Conservation (phyloP, 2,329 filamentous ascomycete species). For the Metarhizium album region DNA sequence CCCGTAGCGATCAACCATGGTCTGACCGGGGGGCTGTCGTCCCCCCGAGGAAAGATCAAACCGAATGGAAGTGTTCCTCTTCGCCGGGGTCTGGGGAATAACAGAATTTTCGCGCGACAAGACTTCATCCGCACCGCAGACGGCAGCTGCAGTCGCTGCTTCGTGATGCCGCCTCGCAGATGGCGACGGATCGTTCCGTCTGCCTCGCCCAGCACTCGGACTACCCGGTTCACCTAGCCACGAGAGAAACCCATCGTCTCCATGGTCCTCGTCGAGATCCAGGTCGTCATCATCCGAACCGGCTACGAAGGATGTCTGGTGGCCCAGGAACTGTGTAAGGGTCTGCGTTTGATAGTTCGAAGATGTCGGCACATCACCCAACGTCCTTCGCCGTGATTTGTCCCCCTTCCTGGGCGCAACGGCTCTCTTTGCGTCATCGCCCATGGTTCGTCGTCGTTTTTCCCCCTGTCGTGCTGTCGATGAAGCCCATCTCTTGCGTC, state of each 20-base stretch:
- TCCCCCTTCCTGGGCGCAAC: constrained; percentile 10
- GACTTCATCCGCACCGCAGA: neutral
- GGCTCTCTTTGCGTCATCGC: constrained; percentile 13
- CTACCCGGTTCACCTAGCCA: constrained; percentile 21
- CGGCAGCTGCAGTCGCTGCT: neutral
- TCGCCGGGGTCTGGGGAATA: constrained; percentile 32
- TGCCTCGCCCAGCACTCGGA: constrained; percentile 14
- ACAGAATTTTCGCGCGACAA: constrained; percentile 20
- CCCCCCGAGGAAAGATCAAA: constrained; percentile 32
- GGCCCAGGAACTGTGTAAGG: constrained; percentile 27
- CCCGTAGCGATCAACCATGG: constrained; percentile 29
- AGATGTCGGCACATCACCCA: constrained; percentile 18
- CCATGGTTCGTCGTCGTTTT: constrained; percentile 19
- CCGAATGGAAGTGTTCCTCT: constrained; percentile 15
- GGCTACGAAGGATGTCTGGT: constrained; percentile 18
- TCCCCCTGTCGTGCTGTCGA: neutral
- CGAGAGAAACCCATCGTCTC: constrained; percentile 20
- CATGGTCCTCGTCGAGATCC: constrained; percentile 10
- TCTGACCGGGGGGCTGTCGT: constrained; percentile 28
- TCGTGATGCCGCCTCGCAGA: neutral
- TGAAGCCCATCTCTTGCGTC: constrained; percentile 12
- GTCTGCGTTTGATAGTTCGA: constrained; percentile 31
- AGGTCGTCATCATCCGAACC: constrained; percentile 31
- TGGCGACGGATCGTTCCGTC: neutral
- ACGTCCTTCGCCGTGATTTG: constrained; percentile 19